Base-by-base conservation (phyloP, 768 basidiomycete genomes). In the Mycena indigotica region DNA sequence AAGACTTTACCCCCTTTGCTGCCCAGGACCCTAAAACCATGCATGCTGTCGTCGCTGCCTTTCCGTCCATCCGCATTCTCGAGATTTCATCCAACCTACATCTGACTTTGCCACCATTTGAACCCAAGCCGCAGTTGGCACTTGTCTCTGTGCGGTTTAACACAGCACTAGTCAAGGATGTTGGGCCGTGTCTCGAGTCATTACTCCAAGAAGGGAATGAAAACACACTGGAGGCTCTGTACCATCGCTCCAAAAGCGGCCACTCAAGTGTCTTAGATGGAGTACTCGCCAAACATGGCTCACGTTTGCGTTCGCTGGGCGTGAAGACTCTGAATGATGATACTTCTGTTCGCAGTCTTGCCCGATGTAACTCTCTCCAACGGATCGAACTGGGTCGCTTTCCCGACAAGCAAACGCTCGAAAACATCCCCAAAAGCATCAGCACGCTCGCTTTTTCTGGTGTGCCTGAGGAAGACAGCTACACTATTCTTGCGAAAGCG, bases 21-120 rank as follows among this genome's bases (percentile, higher is more conserved):
- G 35, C 13, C 19, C 45, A 59, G 17, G 48, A 59, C 29, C 23
- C 28, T 10, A 35, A 49, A 40, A 48, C 28, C 52, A 56, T 60
- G 62, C 55, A 57, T 44, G 52, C 44, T 26, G 52, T 63, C 13
- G 55, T 63, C 30, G 40, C 50, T 6, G 8, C 52, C 1, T 58
- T 63, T 13, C 62, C 57, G 5, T 25, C 55, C 21, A 25, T 63
- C 48, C 39, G 53, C 6, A 51, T 63, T 12, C 52, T 63, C 52
- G 58, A 63, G 24, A 51, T 63, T 19, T 55, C 41, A 8, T 28
- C 55, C 6, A 28, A 52, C 21, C 19, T 56, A 19, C 46, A 17
- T 19, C 4, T 6, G 1, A 5, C 8, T 23, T 40, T 63, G 4
- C 17, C 30, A 0, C 58, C 62, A 17, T 60, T 63, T 29, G 55